Evolutionary conservation across 805 yeast species (phyloP), one percentile per base, ranked within the genome.

Genomic region (Wickerhamiella cacticola): DNA sequence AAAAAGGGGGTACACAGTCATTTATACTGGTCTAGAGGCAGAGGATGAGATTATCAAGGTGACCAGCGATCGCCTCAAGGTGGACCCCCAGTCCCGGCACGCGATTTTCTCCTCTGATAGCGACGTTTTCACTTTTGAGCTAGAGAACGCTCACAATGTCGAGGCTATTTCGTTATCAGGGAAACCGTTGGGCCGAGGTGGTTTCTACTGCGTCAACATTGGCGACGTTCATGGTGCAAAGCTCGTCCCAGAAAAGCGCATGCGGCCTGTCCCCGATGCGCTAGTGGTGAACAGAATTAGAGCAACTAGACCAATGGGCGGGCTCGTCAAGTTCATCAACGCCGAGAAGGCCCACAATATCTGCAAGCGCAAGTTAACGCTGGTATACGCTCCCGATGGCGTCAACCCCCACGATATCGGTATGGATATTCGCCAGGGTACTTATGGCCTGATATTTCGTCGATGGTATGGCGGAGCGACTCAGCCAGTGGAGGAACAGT

Each of bases 1-100:
- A 2, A 18, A n/a, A 4, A 34, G 19, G n/a, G 25, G 25, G 13
- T 13, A 35, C 36, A 24, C 19, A 13, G 41, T 46, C 3, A 29
- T 46, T 2, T 33, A 39, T 29, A 46, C 49, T 3, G 41, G 49
- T 25, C 40, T 46, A 12, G 49, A 46, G 26, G 49, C 49, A 3
- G 49, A 46, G 26, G 49, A 46, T 22, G 43, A 46, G n/a, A 46
- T 46, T 25, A 33, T 46, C 41, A 29, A 46, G 41, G 34, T 13
- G 5, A 31, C 24, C 13, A 13, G 33, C 16, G 45, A 31, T 9
- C 22, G 25, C 2, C 29, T 22, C 22, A 13, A 24, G 19, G 19
- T 4, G 5, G 12, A 5, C n/a, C 12, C 24, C 24, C 3, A 5
- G 9, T n/a, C 19, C 16, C 34, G 33, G 7, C 49, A 46, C 22